Base-by-base conservation (phyloP, 768 basidiomycete species). In the Ephemerocybe angulata region DNA sequence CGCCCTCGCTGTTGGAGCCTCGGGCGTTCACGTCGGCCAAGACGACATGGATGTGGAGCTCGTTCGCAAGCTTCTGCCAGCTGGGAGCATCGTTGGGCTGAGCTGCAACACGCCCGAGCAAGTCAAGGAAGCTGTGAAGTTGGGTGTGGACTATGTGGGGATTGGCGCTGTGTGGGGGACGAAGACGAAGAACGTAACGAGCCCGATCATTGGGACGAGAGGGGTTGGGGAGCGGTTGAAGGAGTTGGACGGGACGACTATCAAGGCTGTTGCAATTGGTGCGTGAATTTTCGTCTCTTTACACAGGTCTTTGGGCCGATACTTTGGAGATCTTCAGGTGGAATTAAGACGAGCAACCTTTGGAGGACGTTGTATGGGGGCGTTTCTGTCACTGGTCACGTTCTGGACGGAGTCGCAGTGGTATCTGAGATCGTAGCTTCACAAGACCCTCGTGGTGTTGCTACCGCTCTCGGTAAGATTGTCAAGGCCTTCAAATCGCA, bases 1-100 rank as follows among this genome's bases (percentile, higher is more conserved):
- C 22, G 91, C 89, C 8, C 76, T 94, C 21, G 89, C 90, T 6
- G 72, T 90, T 21, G 74, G 81, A 41, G 86, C 87, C 2, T 80
- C 81, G 42, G 93, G 94, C 15, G 85, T 96, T 11, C 95, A 98
- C 65, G 74, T 97, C 41, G 95, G 95, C 5, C 95, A 97, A 70
- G 79, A 82, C 0, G 94, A 96, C 66, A 89, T 92, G 81, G 82
- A 88, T 2, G 76, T 89, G 11, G 64, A 75, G 38, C 65, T 82
- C 40, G 93, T 86, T 3, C 83, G 87, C 24, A 66, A 65, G 12
- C 74, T 97, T 2, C 77, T 98, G 3, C 90, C 90, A 0, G 64
- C 75, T 1, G 81, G 79, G 8, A 73, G 85, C 0, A 79, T 96
- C 60, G 83, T 98, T 29, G 95, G 95, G 1, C 79, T 93, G 11